Evolutionary conservation across 768 basidiomycete genomes (phyloP), one percentile per base, ranked within the genome.

Genomic region (Paxillus rubicundulus): DNA sequence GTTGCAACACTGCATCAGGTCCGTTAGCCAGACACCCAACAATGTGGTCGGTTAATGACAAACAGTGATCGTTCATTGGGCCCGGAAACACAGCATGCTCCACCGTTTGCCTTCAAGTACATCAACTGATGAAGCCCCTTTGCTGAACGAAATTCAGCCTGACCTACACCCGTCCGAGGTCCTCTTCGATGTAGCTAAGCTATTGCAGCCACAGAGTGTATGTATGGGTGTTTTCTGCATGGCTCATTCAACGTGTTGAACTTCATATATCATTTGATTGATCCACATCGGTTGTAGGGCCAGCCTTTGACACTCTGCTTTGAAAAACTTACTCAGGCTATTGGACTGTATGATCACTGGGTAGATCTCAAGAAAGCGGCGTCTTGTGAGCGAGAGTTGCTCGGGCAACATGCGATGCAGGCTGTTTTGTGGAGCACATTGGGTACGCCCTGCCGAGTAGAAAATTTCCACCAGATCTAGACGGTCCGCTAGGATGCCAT

Each of bases 1-100:
- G 10, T 72, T 92, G 45, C 87, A 91, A 58, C 86, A 89, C 63
- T 92, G 89, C 59, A 85, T 85, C 61, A 87, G 86, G 90, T 60
- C 48, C 32, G 90, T 56, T 52, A 21, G 20, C 49, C 46, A 34
- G 14, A 28, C 21, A 14, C 53, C 28, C 42, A 45, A 40, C 14
- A 34, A 9, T 36, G 45, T 49, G 14, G 8, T 21, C 14, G 37
- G 12, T 42, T 32, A 51, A 57, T 45, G 49, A 45, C 45, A 47
- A 42, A 45, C 32, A 46, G 16, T 43, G 52, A 60, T 68, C 55
- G 27, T 30, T 58, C 13, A 47, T 45, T 37, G 38, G 52, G 36
- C 30, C 44, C 45, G 45, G 34, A 33, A 47, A 32, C 52, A 37
- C 57, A 92, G 90, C 61, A 74, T 92, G 63, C 63, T 88, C 24